Conservation (phyloP, 192 early-diverging fungal genomes). For the Kickxella alabastrina region DNA sequence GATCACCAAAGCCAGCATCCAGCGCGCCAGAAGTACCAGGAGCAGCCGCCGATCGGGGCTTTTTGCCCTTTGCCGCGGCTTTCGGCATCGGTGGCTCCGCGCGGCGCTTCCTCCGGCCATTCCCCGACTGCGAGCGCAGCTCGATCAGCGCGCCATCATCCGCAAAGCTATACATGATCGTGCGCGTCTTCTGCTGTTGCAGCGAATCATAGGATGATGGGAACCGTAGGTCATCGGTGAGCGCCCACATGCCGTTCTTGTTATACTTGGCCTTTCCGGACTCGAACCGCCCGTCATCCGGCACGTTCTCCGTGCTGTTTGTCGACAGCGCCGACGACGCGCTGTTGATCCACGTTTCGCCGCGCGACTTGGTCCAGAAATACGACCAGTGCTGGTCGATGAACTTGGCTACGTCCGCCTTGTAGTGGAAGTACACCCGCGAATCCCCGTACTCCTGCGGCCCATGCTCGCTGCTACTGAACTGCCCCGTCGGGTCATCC, state of each 20-base stretch:
- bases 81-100: conserved; percentile 22
- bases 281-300: conserved; percentile 52
- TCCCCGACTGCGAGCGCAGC: conserved; percentile 32
- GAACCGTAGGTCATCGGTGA: conserved; percentile 48
- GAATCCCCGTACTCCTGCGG: conserved; percentile 52
- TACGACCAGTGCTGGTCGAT: conserved; percentile 64
- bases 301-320: conserved; percentile 53
- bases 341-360: conserved; percentile 62
- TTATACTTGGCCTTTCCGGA: conserved; percentile 58
- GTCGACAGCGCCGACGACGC: conserved; percentile 58
- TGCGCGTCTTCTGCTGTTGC: conserved; percentile 53
- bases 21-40: conserved; percentile 1
- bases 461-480: conserved; percentile 47
- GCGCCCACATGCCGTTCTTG: conserved; percentile 54
- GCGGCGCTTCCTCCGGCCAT: conserved; percentile 43
- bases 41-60: conserved; percentile 3
- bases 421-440: conserved; percentile 54
- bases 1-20: not conserved
- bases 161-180: conserved; percentile 51
- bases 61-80: too few relatives aligned
- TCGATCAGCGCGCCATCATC: conserved; percentile 49
- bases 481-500: conserved; percentile 35
- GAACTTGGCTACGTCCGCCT: conserved; percentile 61
- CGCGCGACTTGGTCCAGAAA: conserved; percentile 63
- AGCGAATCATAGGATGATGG: conserved; percentile 52